A percentile compares a stretch with the other conserved stretches of the same genome.
phyloP scores from a whole-genome alignment of 139 green algal species.

The Haematococcus sp. region DNA sequence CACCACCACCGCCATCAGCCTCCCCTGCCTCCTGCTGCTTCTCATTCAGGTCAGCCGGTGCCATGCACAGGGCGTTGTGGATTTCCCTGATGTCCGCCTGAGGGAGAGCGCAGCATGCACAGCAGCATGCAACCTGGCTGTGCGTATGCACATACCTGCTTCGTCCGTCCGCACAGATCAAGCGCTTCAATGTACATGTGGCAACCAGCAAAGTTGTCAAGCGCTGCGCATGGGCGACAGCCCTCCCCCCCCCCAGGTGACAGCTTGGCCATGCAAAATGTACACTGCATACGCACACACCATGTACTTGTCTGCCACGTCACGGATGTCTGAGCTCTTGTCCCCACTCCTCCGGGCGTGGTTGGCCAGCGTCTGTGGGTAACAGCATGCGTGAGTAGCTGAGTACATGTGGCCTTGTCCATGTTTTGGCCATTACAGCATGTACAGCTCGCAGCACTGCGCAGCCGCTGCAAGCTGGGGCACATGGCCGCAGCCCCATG shows the following conservation, averaged over 20 bases:
- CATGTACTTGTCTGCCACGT: background rate
- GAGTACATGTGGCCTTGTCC: too few relatives aligned
- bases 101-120: background rate
- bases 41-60: background rate
- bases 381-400: too few relatives aligned
- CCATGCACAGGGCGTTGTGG: conserved; percentile 5
- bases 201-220: too few relatives aligned
- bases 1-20: background rate
- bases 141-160: background rate
- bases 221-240: background rate
- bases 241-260: background rate
- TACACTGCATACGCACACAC: too few relatives aligned
- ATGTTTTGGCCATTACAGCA: too few relatives aligned
- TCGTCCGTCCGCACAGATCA: background rate
- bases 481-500: too few relatives aligned
- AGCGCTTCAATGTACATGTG: too few relatives aligned
- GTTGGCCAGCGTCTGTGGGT: background rate
- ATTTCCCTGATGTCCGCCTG: conserved; percentile 12
- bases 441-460: too few relatives aligned
- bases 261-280: background rate
- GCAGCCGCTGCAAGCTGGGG: too few relatives aligned
- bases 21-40: background rate
- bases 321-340: conserved; percentile 17
- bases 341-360: conserved; percentile 13
- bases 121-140: background rate